Conservation (phyloP, 805 yeast species). For the Lipomyces orientalis region DNA sequence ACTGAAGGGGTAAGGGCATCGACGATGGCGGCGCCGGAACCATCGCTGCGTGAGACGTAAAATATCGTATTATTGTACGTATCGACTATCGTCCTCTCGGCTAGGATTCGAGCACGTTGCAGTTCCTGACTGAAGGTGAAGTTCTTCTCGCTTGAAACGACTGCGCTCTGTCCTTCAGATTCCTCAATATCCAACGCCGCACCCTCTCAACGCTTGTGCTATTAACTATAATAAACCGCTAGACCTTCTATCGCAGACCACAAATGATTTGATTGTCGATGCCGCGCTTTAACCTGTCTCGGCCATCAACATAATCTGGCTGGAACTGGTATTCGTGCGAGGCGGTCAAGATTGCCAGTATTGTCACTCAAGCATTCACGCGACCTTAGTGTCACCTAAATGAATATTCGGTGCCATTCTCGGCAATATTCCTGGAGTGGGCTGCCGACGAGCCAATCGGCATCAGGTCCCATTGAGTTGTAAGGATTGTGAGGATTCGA, state of each 20-base stretch:
- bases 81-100: neutral
- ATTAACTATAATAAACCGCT: neutral
- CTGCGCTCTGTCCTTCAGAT: neutral
- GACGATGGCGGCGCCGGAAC: constrained; percentile 18
- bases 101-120: neutral
- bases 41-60: neutral
- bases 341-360: too few species aligned
- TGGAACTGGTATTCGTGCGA: neutral
- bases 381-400: neutral
- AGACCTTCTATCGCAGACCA: neutral
- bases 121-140: neutral
- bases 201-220: neutral
- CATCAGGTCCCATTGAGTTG: neutral
- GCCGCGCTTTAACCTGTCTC: neutral
- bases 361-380: too few species aligned
- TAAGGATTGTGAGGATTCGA: neutral
- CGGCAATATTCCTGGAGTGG: neutral
- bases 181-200: neutral
- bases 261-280: neutral
- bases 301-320: neutral
- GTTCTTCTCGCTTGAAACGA: neutral
- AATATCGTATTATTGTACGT: neutral
- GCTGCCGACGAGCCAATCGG: neutral
- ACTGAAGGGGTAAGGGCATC: constrained; percentile 16
- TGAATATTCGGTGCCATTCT: neutral